Percentiles rank a stretch among this genome's conserved stretches.
Conservation (phyloP, 1,284 basidiomycete genomes). For the Trametes hirsuta region DNA sequence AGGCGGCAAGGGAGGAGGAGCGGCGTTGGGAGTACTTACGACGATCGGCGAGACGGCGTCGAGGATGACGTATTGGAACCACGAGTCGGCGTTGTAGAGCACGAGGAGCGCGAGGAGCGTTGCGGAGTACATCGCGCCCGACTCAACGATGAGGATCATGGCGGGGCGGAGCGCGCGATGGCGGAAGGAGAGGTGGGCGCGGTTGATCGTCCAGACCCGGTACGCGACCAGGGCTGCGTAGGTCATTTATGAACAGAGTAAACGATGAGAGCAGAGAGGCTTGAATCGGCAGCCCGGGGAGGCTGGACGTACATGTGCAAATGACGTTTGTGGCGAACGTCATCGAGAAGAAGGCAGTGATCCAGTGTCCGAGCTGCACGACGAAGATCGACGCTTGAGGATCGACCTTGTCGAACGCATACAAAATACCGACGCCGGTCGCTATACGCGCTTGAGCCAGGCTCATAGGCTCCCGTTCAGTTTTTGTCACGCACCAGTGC, state of each 20-base stretch:
- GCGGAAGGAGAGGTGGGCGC: conserved; percentile 17
- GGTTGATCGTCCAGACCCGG: conserved; percentile 40
- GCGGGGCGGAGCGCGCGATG: conserved; percentile 32
- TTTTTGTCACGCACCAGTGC: conserved; percentile 7
- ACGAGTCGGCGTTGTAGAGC: conserved; percentile 38
- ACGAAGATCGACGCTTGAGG: conserved; percentile 30
- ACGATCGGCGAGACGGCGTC: conserved; percentile 46
- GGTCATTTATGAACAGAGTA: conserved; percentile 9
- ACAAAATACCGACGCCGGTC: conserved; percentile 14
- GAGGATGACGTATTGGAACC: conserved; percentile 42
- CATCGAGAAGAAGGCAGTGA: conserved; percentile 39
- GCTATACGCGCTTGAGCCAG: neutral
- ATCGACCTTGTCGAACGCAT: neutral
- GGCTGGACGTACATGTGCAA: conserved; percentile 29
- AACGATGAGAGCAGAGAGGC: neutral
- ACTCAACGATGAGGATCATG: conserved; percentile 43
- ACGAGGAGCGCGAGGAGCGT: conserved; percentile 40
- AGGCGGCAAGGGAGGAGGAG: conserved; percentile 29
- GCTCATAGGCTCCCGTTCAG: neutral
- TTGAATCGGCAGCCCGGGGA: neutral
- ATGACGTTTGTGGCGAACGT: conserved; percentile 41
- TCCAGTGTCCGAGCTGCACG: conserved; percentile 34
- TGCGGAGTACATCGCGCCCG: conserved; percentile 43
- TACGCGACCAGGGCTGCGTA: conserved; percentile 31
- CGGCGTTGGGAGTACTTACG: conserved; percentile 37